Base-by-base conservation (phyloP, 2,329 filamentous ascomycete genomes). In the Fusarium haematococcum region DNA sequence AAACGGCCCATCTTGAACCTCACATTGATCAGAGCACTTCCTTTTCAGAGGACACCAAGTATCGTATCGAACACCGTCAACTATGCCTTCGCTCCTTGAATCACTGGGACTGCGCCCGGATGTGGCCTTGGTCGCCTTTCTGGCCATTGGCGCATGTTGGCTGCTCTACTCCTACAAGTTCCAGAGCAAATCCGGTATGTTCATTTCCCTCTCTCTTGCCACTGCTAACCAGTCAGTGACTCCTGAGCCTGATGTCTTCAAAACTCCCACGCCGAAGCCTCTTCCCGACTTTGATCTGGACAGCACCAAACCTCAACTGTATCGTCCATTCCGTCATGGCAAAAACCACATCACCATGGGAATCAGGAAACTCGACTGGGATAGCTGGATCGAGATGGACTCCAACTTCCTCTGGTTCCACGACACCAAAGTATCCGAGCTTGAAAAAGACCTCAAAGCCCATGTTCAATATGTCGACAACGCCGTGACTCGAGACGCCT, bases 301-400 rank as follows among this genome's bases (percentile, higher is more conserved):
- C 4, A 37, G n/a, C 3, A 74, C 61, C 16, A 71, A 66, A 0
- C 71, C 71, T 2, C 64, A 74, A 11, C 54, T 73, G 0, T 76
- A 76, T 33, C 66, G 73, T 4, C 74, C 73, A 0, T 76, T 67
- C 23, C 74, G 68, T n/a, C 74, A 74, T 39, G 71, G 74, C 7
- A 69, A 56, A 1, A 72, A 62, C 2, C 71, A 76, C 6, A 54
- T 76, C 16, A 76, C 71, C 1, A 76, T 76, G 74, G 73, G 74
- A 0, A 76, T 76, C 1, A 37, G 70, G 16, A 76, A 70, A 23
- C 32, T 76, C 0, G 63, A 72, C 6, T 76, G 73, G 74, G 64
- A 76, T 2, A 68, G 63, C 4, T 76, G 74, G 73, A 76, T 76
- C 13, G 70, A 76, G 57, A 69, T 76, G 67, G 73, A 76, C 5